Base-by-base conservation (phyloP, 2,329 filamentous ascomycete species). In the Fusarium buharicum region DNA sequence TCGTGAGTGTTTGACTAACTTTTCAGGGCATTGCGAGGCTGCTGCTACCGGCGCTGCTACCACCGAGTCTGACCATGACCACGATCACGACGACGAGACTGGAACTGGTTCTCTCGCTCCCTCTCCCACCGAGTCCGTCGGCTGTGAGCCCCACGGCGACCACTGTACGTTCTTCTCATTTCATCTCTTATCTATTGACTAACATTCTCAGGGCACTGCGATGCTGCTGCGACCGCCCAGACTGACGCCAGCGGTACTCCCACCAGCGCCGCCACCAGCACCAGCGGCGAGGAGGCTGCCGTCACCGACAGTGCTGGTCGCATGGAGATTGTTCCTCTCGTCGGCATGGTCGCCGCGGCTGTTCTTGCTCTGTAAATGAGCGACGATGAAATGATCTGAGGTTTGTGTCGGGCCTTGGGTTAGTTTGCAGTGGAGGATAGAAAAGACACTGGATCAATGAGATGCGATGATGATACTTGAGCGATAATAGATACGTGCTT, bases 91-190 rank as follows among this genome's bases (percentile, higher is more conserved):
- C 13, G 44, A 33, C 27, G 27, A 28, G 27, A 28, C 27, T 13
- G 27, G 27, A 28, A 28, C 56, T 5, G 65, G 50, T 1, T 44
- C 56, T 6, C 39, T 55, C 0, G 36, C 33, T 9, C 55, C 68
- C 6, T 64, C 58, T 31, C 68, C 68, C 9, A 70, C 68, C 34
- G 68, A 69, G 53, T 70, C 68, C 1, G 34, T 59, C 5, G 68
- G 68, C 6, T 70, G 68, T 0, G 59, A 68, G 5, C 49, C 66
- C 40, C 66, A 70, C 18, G 66, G 68, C 8, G 68, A 70, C 50
- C 68, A 70, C 62, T 70, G 60, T 65, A 48, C n/a, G 46, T 54
- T 14, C 10, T 12, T 16, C 5, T 8, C 30, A n/a, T 4, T 3
- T 8, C 1, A 7, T 5, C 14, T 11, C 3, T 10, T 20, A 13